These are phyloP conservation scores for Arthrobotrys sphaeroides DNA, from an alignment of 2,329 filamentous ascomycete genomes.

Conservation along the genomic window DNA sequence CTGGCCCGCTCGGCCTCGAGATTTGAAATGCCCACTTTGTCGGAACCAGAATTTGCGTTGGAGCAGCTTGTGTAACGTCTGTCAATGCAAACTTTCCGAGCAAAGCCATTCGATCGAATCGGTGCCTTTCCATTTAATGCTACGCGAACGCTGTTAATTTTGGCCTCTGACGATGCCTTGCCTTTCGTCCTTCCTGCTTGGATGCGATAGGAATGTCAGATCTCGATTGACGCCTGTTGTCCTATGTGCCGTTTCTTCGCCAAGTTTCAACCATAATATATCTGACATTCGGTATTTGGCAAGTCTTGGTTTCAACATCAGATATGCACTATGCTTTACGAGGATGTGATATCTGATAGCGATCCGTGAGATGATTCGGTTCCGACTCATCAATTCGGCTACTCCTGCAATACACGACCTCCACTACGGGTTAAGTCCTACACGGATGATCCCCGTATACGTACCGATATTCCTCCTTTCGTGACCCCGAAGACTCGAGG, in stretches of 20 bases:
- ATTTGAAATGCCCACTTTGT: constrained; percentile 1
- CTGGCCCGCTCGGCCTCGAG: not conserved
- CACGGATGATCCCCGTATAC: too few relatives aligned
- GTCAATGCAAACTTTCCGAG: not conserved
- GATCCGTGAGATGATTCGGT: too few relatives aligned
- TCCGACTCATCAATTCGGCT: too few relatives aligned
- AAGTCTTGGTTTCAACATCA: too few relatives aligned
- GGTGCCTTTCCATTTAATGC: constrained; percentile 2
- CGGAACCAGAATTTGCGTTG: not conserved
- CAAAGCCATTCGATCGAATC: not conserved
- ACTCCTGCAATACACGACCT: too few relatives aligned
- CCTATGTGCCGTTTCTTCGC: not conserved
- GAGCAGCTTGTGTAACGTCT: constrained; percentile 25
- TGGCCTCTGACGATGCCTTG: not conserved
- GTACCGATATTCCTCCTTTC: too few relatives aligned
- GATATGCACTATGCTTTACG: too few relatives aligned
- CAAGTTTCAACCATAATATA: not conserved
- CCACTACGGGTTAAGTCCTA: too few relatives aligned
- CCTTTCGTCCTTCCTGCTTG: not conserved
- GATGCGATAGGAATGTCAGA: not conserved
- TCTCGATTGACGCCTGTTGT: not conserved
- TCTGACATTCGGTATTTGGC: not conserved
- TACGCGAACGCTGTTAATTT: not conserved
- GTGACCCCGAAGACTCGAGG: too few relatives aligned
- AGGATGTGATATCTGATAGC: too few relatives aligned